phyloP scores from a whole-genome alignment of 345 rosid species.

The Litchi chinensis region DNA sequence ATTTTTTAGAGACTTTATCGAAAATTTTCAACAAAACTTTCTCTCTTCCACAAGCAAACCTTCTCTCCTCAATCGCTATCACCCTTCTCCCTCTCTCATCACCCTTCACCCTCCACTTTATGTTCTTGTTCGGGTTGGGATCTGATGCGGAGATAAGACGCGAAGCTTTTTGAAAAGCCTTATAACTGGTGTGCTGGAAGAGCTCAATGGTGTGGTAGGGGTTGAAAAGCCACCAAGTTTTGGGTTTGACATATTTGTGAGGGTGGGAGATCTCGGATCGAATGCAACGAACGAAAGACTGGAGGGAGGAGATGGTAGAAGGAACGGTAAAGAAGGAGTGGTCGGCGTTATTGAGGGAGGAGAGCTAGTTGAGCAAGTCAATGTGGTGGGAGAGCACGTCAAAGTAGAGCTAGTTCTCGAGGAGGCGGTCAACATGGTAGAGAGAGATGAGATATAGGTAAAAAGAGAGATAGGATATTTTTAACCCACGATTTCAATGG shows the following conservation, averaged over 20 bases:
- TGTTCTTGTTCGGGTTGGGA: too few species aligned
- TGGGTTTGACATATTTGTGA: slow-evolving; percentile 54
- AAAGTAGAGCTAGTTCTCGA: slow-evolving; percentile 83
- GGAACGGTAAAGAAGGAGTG: slow-evolving; percentile 79
- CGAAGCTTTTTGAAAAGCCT: too few species aligned
- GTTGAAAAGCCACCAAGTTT: slow-evolving; percentile 67
- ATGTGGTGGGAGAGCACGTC: slow-evolving; percentile 87
- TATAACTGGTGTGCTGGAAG: slow-evolving; percentile 54
- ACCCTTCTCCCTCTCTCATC: too few species aligned
- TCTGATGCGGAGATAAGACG: too few species aligned
- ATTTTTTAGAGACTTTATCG: too few species aligned
- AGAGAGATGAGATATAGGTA: slow-evolving; percentile 21
- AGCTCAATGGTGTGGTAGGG: slow-evolving; percentile 71
- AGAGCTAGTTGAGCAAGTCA: slow-evolving; percentile 79
- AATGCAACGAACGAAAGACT: slow-evolving; percentile 70
- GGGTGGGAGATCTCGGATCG: slow-evolving; percentile 94
- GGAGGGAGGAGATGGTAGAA: slow-evolving; percentile 83
- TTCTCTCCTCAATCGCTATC: too few species aligned
- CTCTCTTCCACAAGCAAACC: too few species aligned
- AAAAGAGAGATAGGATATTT: too few species aligned
- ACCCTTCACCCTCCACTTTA: too few species aligned
- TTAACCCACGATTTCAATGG: too few species aligned
- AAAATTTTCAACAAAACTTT: too few species aligned
- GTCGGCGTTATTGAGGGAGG: slow-evolving; percentile 84
- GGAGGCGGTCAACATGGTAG: slow-evolving; percentile 87